These are phyloP conservation scores for Beauveria bassiana DNA, from an alignment of 2,329 filamentous ascomycete genomes.

Conservation along the genomic window DNA sequence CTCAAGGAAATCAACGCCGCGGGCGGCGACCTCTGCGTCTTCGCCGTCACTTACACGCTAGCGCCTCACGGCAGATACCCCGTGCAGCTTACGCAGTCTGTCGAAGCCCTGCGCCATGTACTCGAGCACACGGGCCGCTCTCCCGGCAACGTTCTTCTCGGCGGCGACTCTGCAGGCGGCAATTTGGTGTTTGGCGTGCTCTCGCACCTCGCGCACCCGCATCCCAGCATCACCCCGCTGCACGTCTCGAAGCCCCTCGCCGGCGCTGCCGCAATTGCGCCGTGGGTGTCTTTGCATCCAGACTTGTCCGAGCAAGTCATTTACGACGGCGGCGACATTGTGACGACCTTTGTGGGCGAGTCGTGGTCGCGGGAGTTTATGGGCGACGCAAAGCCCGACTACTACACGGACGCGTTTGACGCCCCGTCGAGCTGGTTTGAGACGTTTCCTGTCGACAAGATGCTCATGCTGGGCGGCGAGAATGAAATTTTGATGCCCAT, in stretches of 20 bases:
- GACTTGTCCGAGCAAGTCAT: slow-evolving; percentile 9
- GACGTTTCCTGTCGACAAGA: slow-evolving; percentile 14
- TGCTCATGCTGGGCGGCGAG: slow-evolving; percentile 15
- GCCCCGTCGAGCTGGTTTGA: slow-evolving; percentile 17
- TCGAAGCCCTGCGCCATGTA: slow-evolving; percentile 16
- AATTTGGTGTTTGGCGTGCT: slow-evolving; percentile 17
- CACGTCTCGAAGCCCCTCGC: slow-evolving; percentile 13
- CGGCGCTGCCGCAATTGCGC: slow-evolving; percentile 14
- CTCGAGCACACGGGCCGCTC: slow-evolving; percentile 10
- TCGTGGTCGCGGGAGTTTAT: slow-evolving; percentile 14
- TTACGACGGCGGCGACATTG: slow-evolving; percentile 16
- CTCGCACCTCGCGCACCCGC: slow-evolving; percentile 17
- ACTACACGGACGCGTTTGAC: slow-evolving; percentile 14
- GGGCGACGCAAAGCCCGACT: slow-evolving; percentile 12
- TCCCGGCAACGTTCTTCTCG: slow-evolving; percentile 14
- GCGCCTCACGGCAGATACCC: slow-evolving; percentile 17
- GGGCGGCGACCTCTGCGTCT: slow-evolving; percentile 15
- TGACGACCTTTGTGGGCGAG: slow-evolving; percentile 12
- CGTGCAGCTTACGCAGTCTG: slow-evolving; percentile 17
- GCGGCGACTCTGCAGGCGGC: slow-evolving; percentile 19
- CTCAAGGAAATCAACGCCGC: slow-evolving; percentile 11
- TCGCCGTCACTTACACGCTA: slow-evolving; percentile 16
- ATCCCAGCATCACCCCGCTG: slow-evolving; percentile 15
- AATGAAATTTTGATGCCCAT: slow-evolving; percentile 17
- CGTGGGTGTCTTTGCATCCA: slow-evolving; percentile 16